These are phyloP conservation scores for Chalciporus sp. DNA, from an alignment of 1,284 basidiomycete genomes.

Conservation along the genomic window DNA sequence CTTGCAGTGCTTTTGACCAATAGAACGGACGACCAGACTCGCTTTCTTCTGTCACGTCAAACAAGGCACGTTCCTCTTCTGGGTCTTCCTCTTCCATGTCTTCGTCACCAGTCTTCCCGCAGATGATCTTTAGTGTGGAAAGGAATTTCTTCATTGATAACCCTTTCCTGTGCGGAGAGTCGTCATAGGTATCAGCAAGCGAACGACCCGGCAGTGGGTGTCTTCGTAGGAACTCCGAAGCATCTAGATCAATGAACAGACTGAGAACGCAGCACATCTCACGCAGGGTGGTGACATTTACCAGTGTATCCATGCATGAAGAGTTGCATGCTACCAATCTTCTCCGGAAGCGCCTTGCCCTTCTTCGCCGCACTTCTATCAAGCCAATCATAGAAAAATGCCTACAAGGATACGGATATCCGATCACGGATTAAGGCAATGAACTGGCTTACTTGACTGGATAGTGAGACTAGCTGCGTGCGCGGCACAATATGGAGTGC, in stretches of 20 bases:
- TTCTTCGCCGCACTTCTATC: constrained; percentile 79
- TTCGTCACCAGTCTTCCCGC: constrained; percentile 76
- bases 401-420: constrained; percentile 41
- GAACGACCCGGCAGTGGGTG: constrained; percentile 89
- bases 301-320: constrained; percentile 87
- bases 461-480: constrained; percentile 82
- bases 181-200: constrained; percentile 82
- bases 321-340: constrained; percentile 89
- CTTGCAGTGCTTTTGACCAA: constrained; percentile 78
- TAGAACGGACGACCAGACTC: constrained; percentile 66
- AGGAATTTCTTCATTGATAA: constrained; percentile 65
- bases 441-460: constrained; percentile 61
- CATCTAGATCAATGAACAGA: constrained; percentile 51
- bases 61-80: constrained; percentile 67
- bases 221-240: constrained; percentile 82
- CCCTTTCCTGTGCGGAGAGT: constrained; percentile 72
- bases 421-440: not conserved
- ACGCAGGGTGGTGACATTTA: constrained; percentile 24
- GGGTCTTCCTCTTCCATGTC: constrained; percentile 71
- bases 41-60: constrained; percentile 60
- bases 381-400: constrained; percentile 90
- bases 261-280: not conserved
- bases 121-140: constrained; percentile 70
- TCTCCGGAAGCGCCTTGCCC: constrained; percentile 78
- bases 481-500: constrained; percentile 81